Evolutionary conservation across 345 rosid species (phyloP), one percentile per base, ranked within the genome.

Genomic region (Reutealis trisperma): DNA sequence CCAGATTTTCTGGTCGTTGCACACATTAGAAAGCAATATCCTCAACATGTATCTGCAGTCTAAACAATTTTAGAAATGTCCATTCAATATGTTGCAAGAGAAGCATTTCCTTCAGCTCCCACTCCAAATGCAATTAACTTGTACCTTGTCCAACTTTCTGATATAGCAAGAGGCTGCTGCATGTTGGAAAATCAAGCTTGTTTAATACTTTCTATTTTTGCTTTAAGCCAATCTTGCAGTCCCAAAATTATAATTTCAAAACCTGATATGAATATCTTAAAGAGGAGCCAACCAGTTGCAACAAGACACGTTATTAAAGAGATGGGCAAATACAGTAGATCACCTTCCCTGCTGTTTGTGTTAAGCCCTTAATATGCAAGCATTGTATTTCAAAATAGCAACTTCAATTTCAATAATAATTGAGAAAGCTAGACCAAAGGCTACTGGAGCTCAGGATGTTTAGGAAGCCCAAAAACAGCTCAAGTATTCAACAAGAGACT

Each of bases 121-220:
- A 68, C 49, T 62, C 63, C 60, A 60, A 60, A 63, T 47, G 57
- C 70, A 41, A 13, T 79, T 63, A 47, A 61, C 67, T 60, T 32
- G 24, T 45, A 37, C 58, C 65, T 70, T 54, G 66, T 62, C 58
- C 71, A 54, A 21, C 57, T 62, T 47, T 71, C 72, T 69, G 82
- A 68, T 79, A 62, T 52, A 75, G 67, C 65, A 68, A 9, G 16
- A 16, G 55, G 71, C 82, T 79, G 78, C 82, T 79, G 78, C 75
- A 74, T 1, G 18, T n/a, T 54, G 65, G 58, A 70, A 63, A 74
- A 37, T 19, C 19, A 37, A 44, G 54, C 27, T 14, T 37, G 51
- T 62, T 79, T 9, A 68, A 11, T n/a, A 34, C 34, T 55, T 55
- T 41, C 19, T 27, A n/a, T 60, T 49, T 60, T 57, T 27, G n/a